Conservation (phyloP, 345 rosid species). For the Sisymbrium irio region DNA sequence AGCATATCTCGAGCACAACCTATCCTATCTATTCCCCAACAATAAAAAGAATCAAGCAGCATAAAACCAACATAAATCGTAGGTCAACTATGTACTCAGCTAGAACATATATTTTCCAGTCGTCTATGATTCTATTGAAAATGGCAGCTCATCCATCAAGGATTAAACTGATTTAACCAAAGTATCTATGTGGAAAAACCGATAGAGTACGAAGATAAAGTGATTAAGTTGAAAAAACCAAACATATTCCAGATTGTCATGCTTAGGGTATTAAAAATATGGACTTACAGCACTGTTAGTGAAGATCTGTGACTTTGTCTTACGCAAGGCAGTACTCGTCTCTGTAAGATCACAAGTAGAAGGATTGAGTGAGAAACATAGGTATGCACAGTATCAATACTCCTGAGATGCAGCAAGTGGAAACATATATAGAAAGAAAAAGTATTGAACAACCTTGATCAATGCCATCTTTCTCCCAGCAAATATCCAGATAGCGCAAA, state of each 20-base stretch:
- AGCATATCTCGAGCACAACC: constrained; percentile 8
- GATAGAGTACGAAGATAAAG: background rate
- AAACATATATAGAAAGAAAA: background rate
- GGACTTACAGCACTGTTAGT: constrained; percentile 86
- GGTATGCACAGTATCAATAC: background rate
- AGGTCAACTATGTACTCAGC: background rate
- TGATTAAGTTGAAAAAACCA: background rate
- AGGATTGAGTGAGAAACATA: background rate
- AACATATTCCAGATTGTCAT: background rate
- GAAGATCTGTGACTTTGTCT: constrained; percentile 83
- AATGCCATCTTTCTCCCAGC: constrained; percentile 98
- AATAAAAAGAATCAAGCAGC: background rate
- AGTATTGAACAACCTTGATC: constrained; percentile 61
- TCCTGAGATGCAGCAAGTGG: background rate
- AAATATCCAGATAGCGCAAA: constrained; percentile 74
- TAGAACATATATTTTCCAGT: background rate
- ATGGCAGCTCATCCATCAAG: background rate
- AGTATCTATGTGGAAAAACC: background rate
- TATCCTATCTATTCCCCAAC: background rate
- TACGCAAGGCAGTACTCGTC: constrained; percentile 71
- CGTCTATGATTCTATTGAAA: background rate
- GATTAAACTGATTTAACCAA: background rate
- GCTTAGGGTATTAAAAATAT: background rate
- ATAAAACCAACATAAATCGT: constrained; percentile 5
- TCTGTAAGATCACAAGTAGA: constrained; percentile 43